Percentiles rank a stretch among this genome's conserved stretches.
phyloP scores from a whole-genome alignment of 768 basidiomycete species.

The Leccinellum albellum region DNA sequence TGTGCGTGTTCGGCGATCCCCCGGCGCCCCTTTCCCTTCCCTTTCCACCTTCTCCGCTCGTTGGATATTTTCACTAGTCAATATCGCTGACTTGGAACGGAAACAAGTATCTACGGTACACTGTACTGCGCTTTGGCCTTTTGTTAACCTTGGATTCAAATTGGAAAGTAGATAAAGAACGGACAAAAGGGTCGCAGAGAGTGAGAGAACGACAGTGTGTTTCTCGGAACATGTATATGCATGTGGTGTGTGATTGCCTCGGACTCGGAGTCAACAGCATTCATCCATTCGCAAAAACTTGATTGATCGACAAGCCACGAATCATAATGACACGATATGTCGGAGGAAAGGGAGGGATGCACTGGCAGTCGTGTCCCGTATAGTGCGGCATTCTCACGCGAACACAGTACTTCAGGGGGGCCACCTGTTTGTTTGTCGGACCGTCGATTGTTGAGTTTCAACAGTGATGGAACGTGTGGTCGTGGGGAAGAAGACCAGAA shows the following conservation, averaged over 20 bases:
- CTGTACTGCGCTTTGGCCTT: neutral
- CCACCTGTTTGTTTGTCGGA: neutral
- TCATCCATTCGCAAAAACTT: neutral
- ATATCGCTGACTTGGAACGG: neutral
- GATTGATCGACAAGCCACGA: neutral
- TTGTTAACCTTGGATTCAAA: neutral
- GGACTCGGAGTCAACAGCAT: neutral
- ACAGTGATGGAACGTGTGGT: neutral
- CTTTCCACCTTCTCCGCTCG: neutral
- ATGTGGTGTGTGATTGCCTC: neutral
- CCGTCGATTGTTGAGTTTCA: neutral
- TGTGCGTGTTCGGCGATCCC: neutral
- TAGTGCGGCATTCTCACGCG: neutral
- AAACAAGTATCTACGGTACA: neutral
- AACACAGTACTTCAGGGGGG: neutral
- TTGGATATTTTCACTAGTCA: neutral
- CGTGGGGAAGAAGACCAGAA: neutral
- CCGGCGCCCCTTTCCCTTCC: neutral
- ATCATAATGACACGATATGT: neutral
- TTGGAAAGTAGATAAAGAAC: neutral
- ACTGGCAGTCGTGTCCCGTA: neutral
- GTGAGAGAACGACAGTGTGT: neutral
- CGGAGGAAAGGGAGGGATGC: neutral
- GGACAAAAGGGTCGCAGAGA: neutral
- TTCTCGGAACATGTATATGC: neutral